Evolutionary conservation across 208 protist species (phyloP), one percentile per base, ranked within the genome.

Genomic region (Tritrichomonas musculus): DNA sequence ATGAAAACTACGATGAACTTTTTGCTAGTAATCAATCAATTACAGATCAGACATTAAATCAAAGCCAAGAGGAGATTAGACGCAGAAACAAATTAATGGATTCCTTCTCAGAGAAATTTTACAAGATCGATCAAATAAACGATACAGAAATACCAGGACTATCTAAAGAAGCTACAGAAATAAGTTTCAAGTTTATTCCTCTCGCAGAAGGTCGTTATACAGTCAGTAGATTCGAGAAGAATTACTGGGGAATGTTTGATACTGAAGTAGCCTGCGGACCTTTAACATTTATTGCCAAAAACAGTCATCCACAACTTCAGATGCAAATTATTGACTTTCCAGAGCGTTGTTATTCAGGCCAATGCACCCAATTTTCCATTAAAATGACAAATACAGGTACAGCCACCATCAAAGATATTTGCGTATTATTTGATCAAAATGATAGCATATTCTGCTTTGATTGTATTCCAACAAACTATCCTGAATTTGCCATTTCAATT

Each of bases 201-300:
- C 47, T 53, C 27, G 13, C 20, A 3, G 41, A 53, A 39, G 77
- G 77, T 39, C 2, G 9, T 2, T 88, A 53, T 30, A 88, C 44
- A n/a, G 44, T 88, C 17, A 22, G 17, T 25, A 53, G 44, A 36
- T 88, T 88, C n/a, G 11, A 14, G 0, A 88, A 88, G 47, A 88
- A 57, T 57, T 88, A 88, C n/a, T 88, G 77, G 77, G 77, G 77
- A 13, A n/a, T 57, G 0, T 20, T 88, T 60, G 47, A 88, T 57
- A 88, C 77, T 39, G 77, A 88, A 17, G 47, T 88, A 1, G 47
- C 33, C 9, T 88, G 77, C n/a, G 77, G 47, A 39, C 77, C 77
- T 41, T 33, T 88, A n/a, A 57, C 39, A n/a, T 57, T 88, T 47
- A 57, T 8, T 47, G 41, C 47, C 17, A 50, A 44, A 20, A 11